A percentile compares a stretch with the other conserved stretches of the same genome.
Evolutionary conservation across 805 yeast genomes (phyloP).

Genomic region (Starmerella ratchasimensis): DNA sequence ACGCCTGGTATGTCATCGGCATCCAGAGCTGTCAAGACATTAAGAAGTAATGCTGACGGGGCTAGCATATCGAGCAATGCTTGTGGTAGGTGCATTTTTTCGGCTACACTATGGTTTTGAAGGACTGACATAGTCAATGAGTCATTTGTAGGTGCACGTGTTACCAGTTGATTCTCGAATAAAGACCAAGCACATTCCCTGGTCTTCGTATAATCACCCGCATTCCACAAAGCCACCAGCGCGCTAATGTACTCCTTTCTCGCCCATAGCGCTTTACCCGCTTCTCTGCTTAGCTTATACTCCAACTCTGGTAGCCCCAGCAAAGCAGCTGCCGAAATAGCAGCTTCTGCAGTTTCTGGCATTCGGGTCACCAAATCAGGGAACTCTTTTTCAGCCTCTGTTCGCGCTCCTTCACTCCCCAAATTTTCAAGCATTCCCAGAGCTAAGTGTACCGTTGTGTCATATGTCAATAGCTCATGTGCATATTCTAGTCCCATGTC

Average conservation of each 20-base stretch:
- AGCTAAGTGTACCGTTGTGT: slow-evolving; percentile 10
- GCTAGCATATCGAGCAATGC: slow-evolving; percentile 13
- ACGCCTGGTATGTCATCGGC: slow-evolving; percentile 4
- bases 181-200: slow-evolving; percentile 10
- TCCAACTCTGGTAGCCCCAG: slow-evolving; percentile 12
- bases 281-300: slow-evolving; percentile 5
- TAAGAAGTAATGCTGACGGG: slow-evolving; percentile 14
- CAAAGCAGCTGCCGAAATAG: slow-evolving; percentile 12
- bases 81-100: slow-evolving; percentile 4
- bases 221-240: slow-evolving; percentile 7
- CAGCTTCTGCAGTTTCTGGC: slow-evolving; percentile 4
- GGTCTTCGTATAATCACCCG: slow-evolving; percentile 9
- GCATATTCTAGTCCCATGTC: slow-evolving; percentile 15
- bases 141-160: slow-evolving; percentile 4
- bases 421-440: slow-evolving; percentile 14
- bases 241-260: slow-evolving; percentile 11
- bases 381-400: slow-evolving; percentile 7
- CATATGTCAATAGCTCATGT: slow-evolving; percentile 8
- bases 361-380: slow-evolving; percentile 14
- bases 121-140: slow-evolving; percentile 5
- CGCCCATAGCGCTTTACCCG: slow-evolving; percentile 11
- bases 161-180: slow-evolving; percentile 11
- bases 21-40: slow-evolving; percentile 6
- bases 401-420: slow-evolving; percentile 11
- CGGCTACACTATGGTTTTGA: slow-evolving; percentile 1